Evolutionary conservation across 495 filamentous ascomycete species (phyloP), one percentile per base, ranked within the genome.

Genomic region (Cercophora sp.): DNA sequence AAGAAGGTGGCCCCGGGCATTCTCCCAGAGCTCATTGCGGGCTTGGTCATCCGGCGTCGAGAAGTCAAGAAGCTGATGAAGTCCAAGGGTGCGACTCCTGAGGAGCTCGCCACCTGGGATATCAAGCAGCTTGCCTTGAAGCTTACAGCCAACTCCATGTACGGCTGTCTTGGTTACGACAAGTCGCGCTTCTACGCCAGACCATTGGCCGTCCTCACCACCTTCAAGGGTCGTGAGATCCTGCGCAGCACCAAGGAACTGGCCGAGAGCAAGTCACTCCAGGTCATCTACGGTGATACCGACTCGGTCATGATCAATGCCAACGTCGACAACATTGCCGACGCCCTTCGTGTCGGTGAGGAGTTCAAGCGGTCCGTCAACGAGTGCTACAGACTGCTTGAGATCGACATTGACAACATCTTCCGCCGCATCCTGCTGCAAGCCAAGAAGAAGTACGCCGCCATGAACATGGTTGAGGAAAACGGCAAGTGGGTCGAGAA

Each of bases 281-380:
- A 87, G 55, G 93, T 98, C 66, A 96, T 98, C 51, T 98, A 98
- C 64, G 93, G 93, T 70, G 93, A 98, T 72, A 98, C 93, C 19
- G 93, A 98, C 67, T 98, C 93, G 19, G 93, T 98, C 70, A 98
- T 98, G 93, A 96, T 98, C 70, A 97, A 98, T 61, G 96, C 93
- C 41, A 96, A 96, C 66, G 88, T 89, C 43, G 88, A 96, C 64
- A 96, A 88, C 49, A 87, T 97, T 24, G 85, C 86, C 24, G 92
- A 96, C 57, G 91, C 93, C 13, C 67, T 96, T 27, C 89, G 90
- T 61, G 83, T 97, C 44, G 94, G 94, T 32, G 71, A 77, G 15
- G 78, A 84, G 27, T 83, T 85, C 68, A 83, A 83, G 64, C 71
- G 73, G 41, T 66, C 77, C 25, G 80, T 98, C 69, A 98, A 98